Evolutionary conservation across 1,139 yeast genomes (phyloP), one percentile per base, ranked within the genome.

Genomic region (Lodderomyces elongisporus): DNA sequence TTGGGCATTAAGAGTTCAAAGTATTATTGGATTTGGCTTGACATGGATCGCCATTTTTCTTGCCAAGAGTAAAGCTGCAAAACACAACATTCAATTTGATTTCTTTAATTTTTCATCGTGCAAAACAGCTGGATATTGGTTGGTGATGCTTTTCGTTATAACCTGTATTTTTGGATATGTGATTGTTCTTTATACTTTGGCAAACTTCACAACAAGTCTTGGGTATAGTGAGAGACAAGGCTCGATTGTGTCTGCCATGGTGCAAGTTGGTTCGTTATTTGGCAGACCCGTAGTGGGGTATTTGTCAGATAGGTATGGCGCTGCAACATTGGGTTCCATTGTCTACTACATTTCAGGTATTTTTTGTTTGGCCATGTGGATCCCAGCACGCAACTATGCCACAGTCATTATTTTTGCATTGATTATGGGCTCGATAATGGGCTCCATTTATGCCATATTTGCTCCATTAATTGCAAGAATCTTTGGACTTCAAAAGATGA

Each of bases 161-260:
- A 58, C 65, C n/a, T 64, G 73, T 30, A 50, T 65, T 48, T 58
- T 70, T 45, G 77, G 74, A 2, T 70, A 70, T 39, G 74, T 67
- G 20, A 57, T 66, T 17, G 49, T 65, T 10, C 54, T 70, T 48
- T 70, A 68, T 43, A 66, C 66, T 15, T 49, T 70, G 32, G 70
- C 70, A n/a, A 67, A 68, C 39, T 67, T 61, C 38, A 67, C 76
- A 5, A 52, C 62, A 5, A 58, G 74, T 10, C 46, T 70, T 24
- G 77, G 76, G 1, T 70, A 70, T 36, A 37, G 58, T 9, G 54
- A 54, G 13, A 36, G 47, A 14, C 63, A 70, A 36, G 74, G 72
- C 1, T 61, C 74, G 0, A 49, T 60, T 16, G 74, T 62, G 3
- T 49, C 72, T 2, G 70, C 74, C 2, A 62, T 67, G 70, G 59